Evolutionary conservation across 306 rosid species (phyloP).

Genomic region (Alnus glutinosa): DNA sequence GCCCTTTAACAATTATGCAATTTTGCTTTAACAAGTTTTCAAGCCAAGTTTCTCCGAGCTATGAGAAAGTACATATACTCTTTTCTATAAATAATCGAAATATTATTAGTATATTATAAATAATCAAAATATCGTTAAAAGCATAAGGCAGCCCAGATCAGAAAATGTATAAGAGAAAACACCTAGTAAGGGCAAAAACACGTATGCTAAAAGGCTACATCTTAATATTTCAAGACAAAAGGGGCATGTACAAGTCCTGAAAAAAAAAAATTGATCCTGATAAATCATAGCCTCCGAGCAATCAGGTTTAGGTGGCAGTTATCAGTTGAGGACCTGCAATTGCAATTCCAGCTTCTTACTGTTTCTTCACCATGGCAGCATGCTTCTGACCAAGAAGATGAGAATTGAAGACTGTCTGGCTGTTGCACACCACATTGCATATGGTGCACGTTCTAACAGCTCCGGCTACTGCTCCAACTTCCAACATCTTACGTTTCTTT

Average conservation of each 20-base stretch:
- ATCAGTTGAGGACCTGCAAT: constrained; percentile 7
- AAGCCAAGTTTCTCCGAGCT: neutral
- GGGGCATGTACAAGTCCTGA: neutral
- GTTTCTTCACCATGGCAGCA: constrained; percentile 50
- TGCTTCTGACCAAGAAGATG: constrained; percentile 76
- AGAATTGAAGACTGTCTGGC: constrained; percentile 42
- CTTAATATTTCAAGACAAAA: neutral
- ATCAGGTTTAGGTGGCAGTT: constrained; percentile 1
- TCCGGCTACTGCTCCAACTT: constrained; percentile 44
- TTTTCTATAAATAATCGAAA: no score
- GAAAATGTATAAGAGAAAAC: no score
- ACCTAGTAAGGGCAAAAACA: neutral
- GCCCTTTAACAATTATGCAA: neutral
- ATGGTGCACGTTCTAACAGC: constrained; percentile 45
- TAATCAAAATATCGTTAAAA: no score
- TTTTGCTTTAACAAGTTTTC: neutral
- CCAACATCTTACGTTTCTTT: constrained; percentile 55
- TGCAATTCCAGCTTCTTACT: constrained; percentile 15
- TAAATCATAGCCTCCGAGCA: neutral
- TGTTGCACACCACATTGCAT: constrained; percentile 78
- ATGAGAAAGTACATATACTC: neutral
- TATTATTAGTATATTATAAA: no score
- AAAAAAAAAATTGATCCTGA: neutral
- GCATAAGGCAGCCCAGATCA: no score
- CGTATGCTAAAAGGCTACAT: neutral